A percentile compares a stretch with the other conserved stretches of the same genome.
These are phyloP conservation scores for Lignosus rhinocerotis DNA, from an alignment of 1,284 basidiomycete genomes.

Conservation along the genomic window DNA sequence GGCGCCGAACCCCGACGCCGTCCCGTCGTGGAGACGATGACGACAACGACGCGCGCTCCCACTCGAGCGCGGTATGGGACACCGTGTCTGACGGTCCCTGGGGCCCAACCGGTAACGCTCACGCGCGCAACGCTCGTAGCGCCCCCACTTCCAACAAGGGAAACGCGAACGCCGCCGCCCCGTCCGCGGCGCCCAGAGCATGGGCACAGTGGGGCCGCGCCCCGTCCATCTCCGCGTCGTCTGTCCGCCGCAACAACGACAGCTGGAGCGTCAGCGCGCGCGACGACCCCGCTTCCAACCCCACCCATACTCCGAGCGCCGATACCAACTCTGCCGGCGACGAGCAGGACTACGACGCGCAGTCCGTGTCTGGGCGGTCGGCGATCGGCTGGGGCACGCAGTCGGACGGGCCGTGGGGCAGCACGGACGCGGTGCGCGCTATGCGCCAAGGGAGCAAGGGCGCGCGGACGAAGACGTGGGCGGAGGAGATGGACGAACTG, in stretches of 20 bases:
- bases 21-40: not conserved
- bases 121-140: not conserved
- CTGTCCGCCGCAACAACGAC: slow-evolving; percentile 16
- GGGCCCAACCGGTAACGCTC: not conserved
- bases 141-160: not conserved
- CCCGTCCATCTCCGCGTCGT: slow-evolving; percentile 15
- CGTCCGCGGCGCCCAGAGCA: not conserved
- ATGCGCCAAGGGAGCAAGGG: not conserved
- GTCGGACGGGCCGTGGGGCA: slow-evolving; percentile 11
- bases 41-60: slow-evolving; percentile 8
- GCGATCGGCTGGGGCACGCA: slow-evolving; percentile 2
- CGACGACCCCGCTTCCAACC: not conserved
- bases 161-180: not conserved
- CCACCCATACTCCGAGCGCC: too few species aligned
- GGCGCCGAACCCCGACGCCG: slow-evolving; percentile 2
- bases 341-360: not conserved
- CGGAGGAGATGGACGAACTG: slow-evolving; percentile 19
- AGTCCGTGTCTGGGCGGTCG: not conserved
- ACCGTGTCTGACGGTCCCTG: slow-evolving; percentile 6
- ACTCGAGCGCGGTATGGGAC: slow-evolving; percentile 5
- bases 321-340: too few species aligned
- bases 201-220: slow-evolving; percentile 14
- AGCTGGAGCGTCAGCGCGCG: slow-evolving; percentile 17
- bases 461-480: slow-evolving; percentile 11
- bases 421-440: slow-evolving; percentile 7